These are phyloP conservation scores for Chaetomium strumarium DNA, from an alignment of 2,329 filamentous ascomycete genomes.

Conservation along the genomic window DNA sequence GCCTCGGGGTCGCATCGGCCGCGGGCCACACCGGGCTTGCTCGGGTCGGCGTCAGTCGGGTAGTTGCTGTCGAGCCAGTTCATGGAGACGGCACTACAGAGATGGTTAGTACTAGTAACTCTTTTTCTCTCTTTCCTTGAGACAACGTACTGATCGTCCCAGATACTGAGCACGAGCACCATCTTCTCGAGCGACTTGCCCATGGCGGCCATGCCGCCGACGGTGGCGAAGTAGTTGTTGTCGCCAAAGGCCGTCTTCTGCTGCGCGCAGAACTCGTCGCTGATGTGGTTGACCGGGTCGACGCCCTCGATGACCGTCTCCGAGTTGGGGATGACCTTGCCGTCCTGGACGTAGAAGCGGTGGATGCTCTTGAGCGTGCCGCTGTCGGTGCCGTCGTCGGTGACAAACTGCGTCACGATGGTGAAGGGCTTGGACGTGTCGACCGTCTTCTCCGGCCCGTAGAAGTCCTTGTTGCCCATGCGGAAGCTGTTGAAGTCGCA, in stretches of 20 bases:
- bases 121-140: too few relatives aligned
- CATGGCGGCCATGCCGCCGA: conserved; percentile 52
- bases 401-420: conserved; percentile 52
- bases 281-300: conserved; percentile 37
- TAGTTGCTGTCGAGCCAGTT: conserved; percentile 59
- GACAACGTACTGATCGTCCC: conserved; percentile 48
- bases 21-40: conserved; percentile 39
- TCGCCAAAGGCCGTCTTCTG: conserved; percentile 50
- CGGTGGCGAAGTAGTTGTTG: conserved; percentile 40
- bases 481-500: conserved; percentile 59
- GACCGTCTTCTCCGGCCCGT: conserved; percentile 45
- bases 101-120: conserved; percentile 25
- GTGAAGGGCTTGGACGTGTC: conserved; percentile 50
- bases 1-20: conserved; percentile 42
- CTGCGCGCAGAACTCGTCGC: conserved; percentile 46
- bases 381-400: conserved; percentile 33
- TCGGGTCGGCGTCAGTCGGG: conserved; percentile 36
- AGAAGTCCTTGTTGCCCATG: conserved; percentile 51
- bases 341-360: conserved; percentile 53
- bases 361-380: conserved; percentile 49
- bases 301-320: conserved; percentile 24
- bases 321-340: conserved; percentile 45
- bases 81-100: conserved; percentile 39
- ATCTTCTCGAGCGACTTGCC: conserved; percentile 32
- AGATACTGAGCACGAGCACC: conserved; percentile 33